phyloP scores from a whole-genome alignment of 2,329 filamentous ascomycete species.

The Exophiala phaeomuriformis region DNA sequence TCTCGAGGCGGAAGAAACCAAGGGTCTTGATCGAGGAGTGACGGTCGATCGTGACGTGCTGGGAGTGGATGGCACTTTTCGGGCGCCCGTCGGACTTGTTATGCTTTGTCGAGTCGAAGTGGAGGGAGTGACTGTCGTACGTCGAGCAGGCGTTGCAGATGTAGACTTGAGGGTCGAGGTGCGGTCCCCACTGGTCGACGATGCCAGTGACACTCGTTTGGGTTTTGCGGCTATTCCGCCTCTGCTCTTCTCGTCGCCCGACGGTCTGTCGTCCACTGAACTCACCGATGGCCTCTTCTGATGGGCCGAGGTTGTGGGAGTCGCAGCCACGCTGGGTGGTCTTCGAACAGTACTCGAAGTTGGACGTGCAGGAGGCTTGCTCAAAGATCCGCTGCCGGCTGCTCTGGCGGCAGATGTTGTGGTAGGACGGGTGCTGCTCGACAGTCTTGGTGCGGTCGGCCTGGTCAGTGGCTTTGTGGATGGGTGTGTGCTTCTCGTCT shows the following conservation, averaged over 20 bases:
- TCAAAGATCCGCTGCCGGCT: conserved; percentile 35
- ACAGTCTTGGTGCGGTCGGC: conserved; percentile 31
- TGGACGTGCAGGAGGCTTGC: conserved; percentile 41
- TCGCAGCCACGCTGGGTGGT: conserved; percentile 31
- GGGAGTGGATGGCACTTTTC: conserved; percentile 28
- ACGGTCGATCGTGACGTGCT: conserved; percentile 26
- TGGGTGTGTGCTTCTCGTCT: conserved; percentile 29
- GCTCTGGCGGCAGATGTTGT: conserved; percentile 30
- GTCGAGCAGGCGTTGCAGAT: conserved; percentile 15
- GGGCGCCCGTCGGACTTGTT: conserved; percentile 32
- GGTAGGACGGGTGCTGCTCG: conserved; percentile 28
- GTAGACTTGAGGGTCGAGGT: conserved; percentile 11
- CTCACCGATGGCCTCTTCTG: conserved; percentile 37
- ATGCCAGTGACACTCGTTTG: conserved; percentile 41
- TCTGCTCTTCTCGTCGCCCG: conserved; percentile 38
- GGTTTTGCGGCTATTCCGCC: conserved; percentile 37
- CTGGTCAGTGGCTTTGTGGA: conserved; percentile 33
- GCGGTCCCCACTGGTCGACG: conserved; percentile 31
- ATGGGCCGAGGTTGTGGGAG: conserved; percentile 35
- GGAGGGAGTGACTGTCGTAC: conserved; percentile 11
- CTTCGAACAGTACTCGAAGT: conserved; percentile 30
- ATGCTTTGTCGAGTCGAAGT: conserved; percentile 31
- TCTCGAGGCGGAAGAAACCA: conserved; percentile 26
- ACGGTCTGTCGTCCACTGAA: conserved; percentile 30
- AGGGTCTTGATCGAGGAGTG: conserved; percentile 28